Evolutionary conservation across 768 basidiomycete genomes (phyloP), one percentile per base, ranked within the genome.

Genomic region (Termitomyces sp.): DNA sequence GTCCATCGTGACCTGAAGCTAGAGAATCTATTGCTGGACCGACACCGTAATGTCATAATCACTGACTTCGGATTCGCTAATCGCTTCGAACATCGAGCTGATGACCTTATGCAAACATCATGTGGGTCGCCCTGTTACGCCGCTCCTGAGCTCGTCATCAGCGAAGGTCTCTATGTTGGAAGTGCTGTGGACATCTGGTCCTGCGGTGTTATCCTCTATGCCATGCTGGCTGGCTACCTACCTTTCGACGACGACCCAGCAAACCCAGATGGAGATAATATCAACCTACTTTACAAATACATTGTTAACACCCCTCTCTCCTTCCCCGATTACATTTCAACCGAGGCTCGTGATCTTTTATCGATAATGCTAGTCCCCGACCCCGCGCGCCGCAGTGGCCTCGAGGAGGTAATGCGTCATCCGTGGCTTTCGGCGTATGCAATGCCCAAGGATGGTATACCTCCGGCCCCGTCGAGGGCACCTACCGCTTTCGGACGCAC

Each of bases 21-120:
- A 63, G 96, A 98, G 77, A 99, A 98, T 69, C 80, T 99, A 3
- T 87, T 99, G 42, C 87, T 99, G 57, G 97, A 99, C 77, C 90
- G 95, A 60, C 87, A 98, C 69, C 87, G 97, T 51, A 98, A 99
- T 69, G 93, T 99, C 63, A 96, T 99, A 78, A 97, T 99, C 78
- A 98, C 97, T 57, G 97, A 98, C 71, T 99, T 99, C 71, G 97
- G 97, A 13, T 99, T 98, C 67, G 97, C 97, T 59, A 99, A 98
- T 76, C 87, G 91, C 50, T 99, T 98, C 70, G 93, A 96, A 71
- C 92, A 96, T 68, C 86, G 87, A 33, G 62, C 87, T 10, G 93
- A 95, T 73, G 97, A 99, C 69, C 85, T 98, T 62, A 98, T 98
- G 97, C 95, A 97, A 68, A 98, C 97, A 0, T 92, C 89, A 63